Evolutionary conservation across 441 rosid species (phyloP).

Genomic region (Croton setiger): DNA sequence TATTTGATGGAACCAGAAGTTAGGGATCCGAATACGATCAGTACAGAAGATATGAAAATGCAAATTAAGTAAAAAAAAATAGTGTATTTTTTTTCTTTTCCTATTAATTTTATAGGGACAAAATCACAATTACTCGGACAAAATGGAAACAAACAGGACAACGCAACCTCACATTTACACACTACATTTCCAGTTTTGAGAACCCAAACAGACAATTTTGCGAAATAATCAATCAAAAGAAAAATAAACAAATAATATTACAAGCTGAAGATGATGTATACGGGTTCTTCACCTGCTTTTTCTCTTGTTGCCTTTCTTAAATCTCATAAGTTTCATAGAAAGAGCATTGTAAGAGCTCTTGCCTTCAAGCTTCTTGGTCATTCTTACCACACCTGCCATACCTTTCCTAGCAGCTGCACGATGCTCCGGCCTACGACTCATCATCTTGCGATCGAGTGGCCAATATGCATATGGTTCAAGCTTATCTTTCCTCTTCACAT

Average conservation of each 20-base stretch:
- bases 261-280: not conserved
- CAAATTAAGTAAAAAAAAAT: no score
- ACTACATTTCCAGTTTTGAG: not conserved
- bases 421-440: slow-evolving; percentile 87
- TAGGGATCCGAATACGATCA: no score
- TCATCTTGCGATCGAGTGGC: slow-evolving; percentile 97
- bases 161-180: no score
- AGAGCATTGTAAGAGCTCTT: slow-evolving; percentile 63
- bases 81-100: no score
- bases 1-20: no score
- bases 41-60: no score
- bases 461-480: slow-evolving; percentile 96
- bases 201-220: not conserved
- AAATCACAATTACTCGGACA: no score
- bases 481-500: slow-evolving; percentile 80
- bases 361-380: slow-evolving; percentile 80
- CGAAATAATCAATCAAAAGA: not conserved
- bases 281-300: slow-evolving; percentile 20
- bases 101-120: no score
- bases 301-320: slow-evolving; percentile 39
- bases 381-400: slow-evolving; percentile 75
- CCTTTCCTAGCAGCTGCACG: slow-evolving; percentile 85
- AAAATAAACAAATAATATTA: not conserved
- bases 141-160: no score
- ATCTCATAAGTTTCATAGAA: slow-evolving; percentile 36